Percentiles rank a stretch among this genome's conserved stretches.
Conservation (phyloP, 1,284 basidiomycete genomes). For the Papiliotrema terrestris region DNA sequence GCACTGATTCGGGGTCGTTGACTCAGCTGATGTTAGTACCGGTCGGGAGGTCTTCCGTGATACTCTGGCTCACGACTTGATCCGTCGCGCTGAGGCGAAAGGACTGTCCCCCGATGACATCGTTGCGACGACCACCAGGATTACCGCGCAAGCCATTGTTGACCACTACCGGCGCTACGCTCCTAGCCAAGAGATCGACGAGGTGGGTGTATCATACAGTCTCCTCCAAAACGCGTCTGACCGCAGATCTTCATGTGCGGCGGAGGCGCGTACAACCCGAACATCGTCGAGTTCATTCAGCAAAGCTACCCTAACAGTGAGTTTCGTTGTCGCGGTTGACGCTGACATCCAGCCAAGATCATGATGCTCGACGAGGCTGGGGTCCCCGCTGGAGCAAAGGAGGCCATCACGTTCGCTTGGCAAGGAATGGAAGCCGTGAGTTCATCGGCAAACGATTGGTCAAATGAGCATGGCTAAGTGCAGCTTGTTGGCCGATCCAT, state of each 20-base stretch:
- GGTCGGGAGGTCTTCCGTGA: conserved; percentile 20
- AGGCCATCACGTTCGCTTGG: conserved; percentile 22
- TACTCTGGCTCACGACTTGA: conserved; percentile 12
- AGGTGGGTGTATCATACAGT: neutral
- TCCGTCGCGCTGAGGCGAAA: conserved; percentile 3
- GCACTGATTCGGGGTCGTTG: neutral
- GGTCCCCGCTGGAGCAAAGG: conserved; percentile 18
- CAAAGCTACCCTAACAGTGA: conserved; percentile 11
- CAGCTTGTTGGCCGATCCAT: conserved; percentile 23
- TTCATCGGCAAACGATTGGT: neutral
- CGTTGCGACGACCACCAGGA: conserved; percentile 20
- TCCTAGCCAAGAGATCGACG: conserved; percentile 11
- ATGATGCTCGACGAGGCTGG: conserved; percentile 19
- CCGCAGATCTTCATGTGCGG: conserved; percentile 24
- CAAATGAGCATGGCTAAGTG: too few relatives aligned
- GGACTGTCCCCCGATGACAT: conserved; percentile 13
- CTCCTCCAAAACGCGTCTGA: neutral
- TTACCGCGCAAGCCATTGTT: conserved; percentile 18
- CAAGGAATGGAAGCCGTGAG: conserved; percentile 16
- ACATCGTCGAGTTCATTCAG: conserved; percentile 13
- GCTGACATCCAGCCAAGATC: conserved; percentile 10
- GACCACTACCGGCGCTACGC: conserved; percentile 11
- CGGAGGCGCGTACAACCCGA: conserved; percentile 23
- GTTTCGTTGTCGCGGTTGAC: neutral
- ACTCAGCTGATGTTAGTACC: conserved; percentile 5